A percentile compares a stretch with the other conserved stretches of the same genome.
phyloP scores from a whole-genome alignment of 441 rosid genomes.

The Cnidoscolus chayamansa region DNA sequence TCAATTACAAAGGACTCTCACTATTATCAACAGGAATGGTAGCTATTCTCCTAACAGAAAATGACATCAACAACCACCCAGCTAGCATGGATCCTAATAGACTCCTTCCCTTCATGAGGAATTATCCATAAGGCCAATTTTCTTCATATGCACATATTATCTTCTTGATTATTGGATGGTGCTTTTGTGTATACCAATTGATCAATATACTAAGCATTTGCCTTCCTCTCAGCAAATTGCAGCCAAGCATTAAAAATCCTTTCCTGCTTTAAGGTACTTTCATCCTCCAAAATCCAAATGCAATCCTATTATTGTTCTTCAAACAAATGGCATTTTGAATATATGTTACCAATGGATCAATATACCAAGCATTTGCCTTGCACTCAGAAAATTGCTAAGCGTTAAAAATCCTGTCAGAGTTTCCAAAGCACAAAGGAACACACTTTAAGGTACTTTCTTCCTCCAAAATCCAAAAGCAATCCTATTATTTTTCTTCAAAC shows the following conservation, averaged over 20 bases:
- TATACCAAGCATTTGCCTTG: too few relatives aligned
- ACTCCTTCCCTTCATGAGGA: too few relatives aligned
- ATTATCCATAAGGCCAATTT: too few relatives aligned
- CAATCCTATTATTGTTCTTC: background rate
- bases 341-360: too few relatives aligned
- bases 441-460: background rate
- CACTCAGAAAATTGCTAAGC: background rate
- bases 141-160: too few relatives aligned
- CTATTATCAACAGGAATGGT: too few relatives aligned
- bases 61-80: too few relatives aligned
- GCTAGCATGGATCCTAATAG: too few relatives aligned
- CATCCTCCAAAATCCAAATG: slow-evolving; percentile 3
- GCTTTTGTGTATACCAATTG: too few relatives aligned
- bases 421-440: background rate
- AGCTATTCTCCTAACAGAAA: too few relatives aligned
- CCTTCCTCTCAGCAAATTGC: background rate
- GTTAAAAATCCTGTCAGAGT: background rate
- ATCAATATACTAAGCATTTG: background rate
- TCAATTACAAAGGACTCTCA: too few relatives aligned
- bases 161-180: too few relatives aligned
- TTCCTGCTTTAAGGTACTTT: background rate
- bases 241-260: background rate
- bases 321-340: background rate
- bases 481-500: background rate
- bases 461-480: background rate